These are phyloP conservation scores for Draba incana DNA, from an alignment of 345 rosid genomes.

Conservation along the genomic window DNA sequence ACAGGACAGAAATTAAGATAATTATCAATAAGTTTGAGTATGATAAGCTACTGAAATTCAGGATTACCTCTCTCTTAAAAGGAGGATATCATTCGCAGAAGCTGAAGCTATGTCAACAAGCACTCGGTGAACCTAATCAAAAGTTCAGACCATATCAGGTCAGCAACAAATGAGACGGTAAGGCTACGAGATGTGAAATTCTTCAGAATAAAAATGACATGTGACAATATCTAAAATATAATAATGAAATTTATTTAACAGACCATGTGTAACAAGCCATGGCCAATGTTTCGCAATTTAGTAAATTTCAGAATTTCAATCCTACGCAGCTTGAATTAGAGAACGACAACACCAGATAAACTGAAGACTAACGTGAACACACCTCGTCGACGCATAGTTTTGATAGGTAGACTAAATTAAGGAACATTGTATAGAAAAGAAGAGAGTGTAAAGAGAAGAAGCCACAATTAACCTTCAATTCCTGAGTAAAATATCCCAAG, in stretches of 20 bases:
- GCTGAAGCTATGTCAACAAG: conserved; percentile 76
- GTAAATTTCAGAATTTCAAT: conserved; percentile 17
- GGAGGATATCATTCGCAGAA: conserved; percentile 80
- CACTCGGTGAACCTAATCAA: conserved; percentile 68
- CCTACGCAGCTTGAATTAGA: conserved; percentile 19
- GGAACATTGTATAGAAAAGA: background rate
- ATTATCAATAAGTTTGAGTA: background rate
- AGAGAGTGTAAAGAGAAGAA: conserved; percentile 6
- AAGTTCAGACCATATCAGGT: conserved; percentile 19
- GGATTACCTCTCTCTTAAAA: conserved; percentile 80
- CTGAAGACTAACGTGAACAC: conserved; percentile 27
- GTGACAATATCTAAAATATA: conserved; percentile 1
- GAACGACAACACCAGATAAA: conserved; percentile 15
- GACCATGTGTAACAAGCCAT: conserved; percentile 31
- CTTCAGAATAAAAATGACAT: conserved; percentile 25
- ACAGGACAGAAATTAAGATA: background rate
- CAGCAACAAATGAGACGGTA: conserved; percentile 6
- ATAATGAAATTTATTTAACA: conserved; percentile 3
- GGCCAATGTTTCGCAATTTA: conserved; percentile 15
- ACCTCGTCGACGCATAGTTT: conserved; percentile 85
- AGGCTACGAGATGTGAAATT: background rate
- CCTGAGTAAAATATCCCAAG: conserved; percentile 97
- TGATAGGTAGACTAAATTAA: conserved; percentile 48
- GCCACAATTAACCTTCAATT: conserved; percentile 63
- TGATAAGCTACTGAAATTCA: background rate